Evolutionary conservation across 1,284 basidiomycete genomes (phyloP), one percentile per base, ranked within the genome.

Genomic region (Leccinum griseonigrum): DNA sequence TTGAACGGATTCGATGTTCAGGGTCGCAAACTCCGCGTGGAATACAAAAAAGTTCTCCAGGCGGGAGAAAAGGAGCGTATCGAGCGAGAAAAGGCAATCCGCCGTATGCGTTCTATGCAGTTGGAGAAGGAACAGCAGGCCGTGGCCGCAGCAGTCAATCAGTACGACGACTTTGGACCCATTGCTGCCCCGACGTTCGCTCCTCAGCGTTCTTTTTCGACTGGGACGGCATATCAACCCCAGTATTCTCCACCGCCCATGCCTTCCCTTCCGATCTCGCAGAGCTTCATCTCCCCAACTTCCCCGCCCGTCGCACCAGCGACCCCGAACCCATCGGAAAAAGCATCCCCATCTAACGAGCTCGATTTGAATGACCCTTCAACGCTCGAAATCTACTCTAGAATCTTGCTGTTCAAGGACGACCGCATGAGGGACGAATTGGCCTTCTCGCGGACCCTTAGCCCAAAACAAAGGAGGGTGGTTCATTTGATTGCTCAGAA

Each of bases 51-150:
- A 78, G 97, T 98, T 9, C 81, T 99, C 18, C 97, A 98, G 76
- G 95, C 95, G 1, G 97, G 97, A 54, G 97, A 99, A 78, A 99
- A 99, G 80, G 97, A 99, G 74, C 87, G 95, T 61, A 99, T 99
- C 73, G 97, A 99, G 77, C 85, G 97, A 65, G 97, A 99, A 81
- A 99, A 99, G 81, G 97, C 97, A 2, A 90, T 99, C 69, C 93
- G 97, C 70, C 86, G 97, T 61, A 98, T 99, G 96, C 89, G 95
- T 68, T 95, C 92, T 60, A 95, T 97, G 88, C 94, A 97, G 73
- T 78, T 97, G 38, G 93, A 95, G 78, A 91, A 92, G 74, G 91
- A 92, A 71, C 82, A 83, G 57, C 81, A 78, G 62, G 73, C 74
- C 0, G 67, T 52, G 0, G 65, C 63, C 0, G 67, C 56, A 0